phyloP scores from a whole-genome alignment of 73 alveolate species.

The Paramecium primaurelia region DNA sequence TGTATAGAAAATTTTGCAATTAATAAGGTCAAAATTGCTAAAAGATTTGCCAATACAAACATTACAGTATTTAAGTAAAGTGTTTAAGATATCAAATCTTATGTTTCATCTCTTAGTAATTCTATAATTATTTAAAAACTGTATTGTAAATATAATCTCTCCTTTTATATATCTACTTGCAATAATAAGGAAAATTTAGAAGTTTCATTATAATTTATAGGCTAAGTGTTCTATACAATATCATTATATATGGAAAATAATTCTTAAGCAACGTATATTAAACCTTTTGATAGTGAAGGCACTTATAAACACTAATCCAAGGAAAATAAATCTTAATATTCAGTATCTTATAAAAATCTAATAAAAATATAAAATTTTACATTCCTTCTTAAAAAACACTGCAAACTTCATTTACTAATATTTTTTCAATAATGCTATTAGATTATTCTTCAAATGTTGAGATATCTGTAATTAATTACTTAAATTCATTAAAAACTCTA shows the following conservation, averaged over 20 bases:
- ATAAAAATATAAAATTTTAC: background rate
- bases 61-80: background rate
- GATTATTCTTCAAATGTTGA: background rate
- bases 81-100: background rate
- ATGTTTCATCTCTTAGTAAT: background rate
- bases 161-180: background rate
- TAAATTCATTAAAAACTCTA: background rate
- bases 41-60: background rate
- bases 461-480: background rate
- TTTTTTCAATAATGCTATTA: background rate
- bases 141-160: background rate
- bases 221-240: background rate
- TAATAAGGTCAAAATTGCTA: background rate
- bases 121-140: background rate
- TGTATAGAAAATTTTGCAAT: background rate
- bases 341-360: background rate
- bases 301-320: background rate
- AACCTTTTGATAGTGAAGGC: background rate
- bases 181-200: background rate
- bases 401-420: background rate
- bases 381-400: background rate
- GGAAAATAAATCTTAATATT: background rate
- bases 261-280: background rate
- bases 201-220: background rate
- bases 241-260: background rate